phyloP scores from a whole-genome alignment of 2,329 filamentous ascomycete genomes.

The Cladosporium sp. region DNA sequence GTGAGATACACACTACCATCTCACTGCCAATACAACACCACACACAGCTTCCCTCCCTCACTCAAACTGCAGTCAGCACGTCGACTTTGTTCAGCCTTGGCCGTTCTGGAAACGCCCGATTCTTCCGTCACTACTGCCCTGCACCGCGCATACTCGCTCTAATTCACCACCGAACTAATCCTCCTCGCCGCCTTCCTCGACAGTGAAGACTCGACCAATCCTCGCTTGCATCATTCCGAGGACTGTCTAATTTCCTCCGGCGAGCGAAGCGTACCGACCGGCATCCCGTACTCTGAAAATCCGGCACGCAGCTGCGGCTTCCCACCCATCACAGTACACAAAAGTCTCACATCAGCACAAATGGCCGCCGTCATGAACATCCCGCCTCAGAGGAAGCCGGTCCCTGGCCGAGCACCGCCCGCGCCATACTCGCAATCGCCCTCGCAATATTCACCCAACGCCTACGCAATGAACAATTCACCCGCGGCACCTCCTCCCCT shows the following conservation, averaged over 20 bases:
- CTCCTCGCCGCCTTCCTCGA: too few species aligned
- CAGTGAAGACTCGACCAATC: not conserved
- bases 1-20: not conserved
- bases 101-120: too few species aligned
- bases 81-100: too few species aligned
- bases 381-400: constrained; percentile 9
- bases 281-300: constrained; percentile 1
- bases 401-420: constrained; percentile 7
- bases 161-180: too few species aligned
- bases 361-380: constrained; percentile 15
- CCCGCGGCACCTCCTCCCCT: constrained; percentile 2
- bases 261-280: not conserved
- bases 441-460: constrained; percentile 1
- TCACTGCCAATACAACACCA: not conserved
- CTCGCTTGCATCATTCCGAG: not conserved
- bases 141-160: too few species aligned
- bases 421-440: constrained; percentile 8
- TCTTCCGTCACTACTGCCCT: too few species aligned
- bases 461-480: not conserved
- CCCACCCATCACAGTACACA: not conserved
- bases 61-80: too few species aligned
- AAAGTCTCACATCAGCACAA: constrained; percentile 2
- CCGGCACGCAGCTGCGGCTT: constrained; percentile 8
- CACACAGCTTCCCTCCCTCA: too few species aligned
- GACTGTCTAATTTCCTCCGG: not conserved